A percentile compares a stretch with the other conserved stretches of the same genome.
These are phyloP conservation scores for Lachancea meyersii DNA, from an alignment of 805 yeast species.

Conservation along the genomic window DNA sequence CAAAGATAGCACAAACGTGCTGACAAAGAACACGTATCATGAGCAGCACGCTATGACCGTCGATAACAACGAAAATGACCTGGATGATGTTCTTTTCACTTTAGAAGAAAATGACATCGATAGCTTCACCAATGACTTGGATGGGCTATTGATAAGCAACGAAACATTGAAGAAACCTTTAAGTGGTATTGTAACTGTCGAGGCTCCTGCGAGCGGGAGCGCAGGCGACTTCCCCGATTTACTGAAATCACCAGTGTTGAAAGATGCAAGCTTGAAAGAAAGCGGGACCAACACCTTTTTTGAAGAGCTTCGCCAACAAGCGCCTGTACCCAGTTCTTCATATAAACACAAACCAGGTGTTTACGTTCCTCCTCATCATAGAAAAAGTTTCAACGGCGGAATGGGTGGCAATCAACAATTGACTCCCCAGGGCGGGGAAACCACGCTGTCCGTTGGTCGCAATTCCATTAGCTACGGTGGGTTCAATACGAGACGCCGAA, in stretches of 20 bases:
- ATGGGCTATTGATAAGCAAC: slow-evolving; percentile 18
- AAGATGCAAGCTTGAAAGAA: slow-evolving; percentile 1
- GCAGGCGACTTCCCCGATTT: slow-evolving; percentile 26
- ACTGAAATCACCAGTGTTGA: slow-evolving; percentile 24
- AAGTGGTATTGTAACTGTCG: background rate
- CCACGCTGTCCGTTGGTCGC: slow-evolving; percentile 20
- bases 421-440: slow-evolving; percentile 16
- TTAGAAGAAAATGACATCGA: slow-evolving; percentile 31
- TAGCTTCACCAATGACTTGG: slow-evolving; percentile 26
- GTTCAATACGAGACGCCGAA: slow-evolving; percentile 8
- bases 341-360: slow-evolving; percentile 24
- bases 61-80: slow-evolving; percentile 21
- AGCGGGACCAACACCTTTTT: slow-evolving; percentile 3
- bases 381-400: slow-evolving; percentile 29
- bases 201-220: background rate
- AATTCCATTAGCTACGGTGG: slow-evolving; percentile 20
- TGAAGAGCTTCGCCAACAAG: slow-evolving; percentile 1
- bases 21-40: slow-evolving; percentile 26
- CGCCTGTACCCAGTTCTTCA: slow-evolving; percentile 2
- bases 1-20: slow-evolving; percentile 27
- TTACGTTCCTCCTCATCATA: slow-evolving; percentile 51
- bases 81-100: slow-evolving; percentile 31
- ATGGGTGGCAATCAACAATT: background rate
- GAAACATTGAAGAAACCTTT: slow-evolving; percentile 9
- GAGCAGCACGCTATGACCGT: slow-evolving; percentile 17